These are phyloP conservation scores for Typha latifolia DNA, from an alignment of 176 grass and related monocot species.

Conservation along the genomic window DNA sequence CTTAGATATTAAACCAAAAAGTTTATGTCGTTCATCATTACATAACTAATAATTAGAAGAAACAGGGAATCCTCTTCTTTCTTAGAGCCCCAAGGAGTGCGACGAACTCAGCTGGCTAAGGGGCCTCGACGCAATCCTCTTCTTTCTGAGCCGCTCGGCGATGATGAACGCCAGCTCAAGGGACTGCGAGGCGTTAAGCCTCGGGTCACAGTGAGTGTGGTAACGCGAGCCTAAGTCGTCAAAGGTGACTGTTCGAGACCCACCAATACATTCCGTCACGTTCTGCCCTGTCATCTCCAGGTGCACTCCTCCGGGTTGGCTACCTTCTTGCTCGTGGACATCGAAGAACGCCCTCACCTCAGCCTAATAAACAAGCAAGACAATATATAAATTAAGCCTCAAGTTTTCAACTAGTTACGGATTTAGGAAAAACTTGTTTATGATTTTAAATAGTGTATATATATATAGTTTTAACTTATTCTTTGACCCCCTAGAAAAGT, in stretches of 20 bases:
- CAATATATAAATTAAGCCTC: background rate
- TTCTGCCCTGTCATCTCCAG: slow-evolving; percentile 87
- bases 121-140: slow-evolving; percentile 46
- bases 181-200: slow-evolving; percentile 79
- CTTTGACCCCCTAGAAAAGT: no score
- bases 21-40: background rate
- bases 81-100: slow-evolving; percentile 38
- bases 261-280: slow-evolving; percentile 74
- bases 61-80: background rate
- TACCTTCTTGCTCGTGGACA: slow-evolving; percentile 76
- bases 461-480: no score
- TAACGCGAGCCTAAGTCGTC: slow-evolving; percentile 64
- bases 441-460: no score
- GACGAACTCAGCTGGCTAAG: slow-evolving; percentile 27
- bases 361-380: slow-evolving; percentile 29
- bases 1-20: background rate
- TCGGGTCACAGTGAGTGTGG: slow-evolving; percentile 72
- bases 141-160: slow-evolving; percentile 53
- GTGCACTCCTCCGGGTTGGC: slow-evolving; percentile 67
- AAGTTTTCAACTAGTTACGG: background rate
- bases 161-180: slow-evolving; percentile 79
- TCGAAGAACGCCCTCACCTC: slow-evolving; percentile 82
- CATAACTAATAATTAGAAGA: background rate
- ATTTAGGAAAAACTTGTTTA: no score
- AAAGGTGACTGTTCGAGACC: slow-evolving; percentile 48